Percentiles rank a stretch among this genome's conserved stretches.
These are phyloP conservation scores for Tricladium varicosporioides DNA, from an alignment of 2,329 filamentous ascomycete genomes.

Conservation along the genomic window DNA sequence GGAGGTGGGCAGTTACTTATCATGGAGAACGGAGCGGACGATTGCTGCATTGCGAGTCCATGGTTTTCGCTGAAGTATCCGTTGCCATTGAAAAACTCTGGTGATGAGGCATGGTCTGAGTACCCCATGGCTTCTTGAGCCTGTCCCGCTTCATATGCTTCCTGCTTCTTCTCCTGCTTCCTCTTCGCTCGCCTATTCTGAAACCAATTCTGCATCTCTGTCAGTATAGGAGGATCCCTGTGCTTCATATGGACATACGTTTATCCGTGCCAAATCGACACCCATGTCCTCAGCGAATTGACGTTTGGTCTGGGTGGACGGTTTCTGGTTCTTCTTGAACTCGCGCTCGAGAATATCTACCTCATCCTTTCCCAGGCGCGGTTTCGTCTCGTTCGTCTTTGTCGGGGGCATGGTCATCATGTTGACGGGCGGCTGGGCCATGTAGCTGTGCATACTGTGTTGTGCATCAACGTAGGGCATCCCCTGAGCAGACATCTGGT, in stretches of 20 bases:
- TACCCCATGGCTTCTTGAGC: conserved; percentile 26
- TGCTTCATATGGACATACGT: conserved; percentile 52
- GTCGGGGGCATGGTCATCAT: conserved; percentile 26
- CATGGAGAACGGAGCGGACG: conserved; percentile 16
- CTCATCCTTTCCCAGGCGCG: conserved; percentile 54
- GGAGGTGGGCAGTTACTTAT: conserved; percentile 22
- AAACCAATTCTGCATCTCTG: conserved; percentile 60
- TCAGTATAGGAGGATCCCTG: conserved; percentile 30
- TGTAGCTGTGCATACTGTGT: conserved; percentile 21
- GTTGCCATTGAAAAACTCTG: conserved; percentile 24
- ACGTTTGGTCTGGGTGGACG: conserved; percentile 60
- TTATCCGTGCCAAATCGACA: conserved; percentile 63
- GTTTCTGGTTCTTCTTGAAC: conserved; percentile 64
- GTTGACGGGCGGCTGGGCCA: conserved; percentile 33
- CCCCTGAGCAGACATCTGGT: conserved; percentile 16
- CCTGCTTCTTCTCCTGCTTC: conserved; percentile 56
- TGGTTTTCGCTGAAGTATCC: conserved; percentile 20
- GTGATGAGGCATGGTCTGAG: conserved; percentile 28
- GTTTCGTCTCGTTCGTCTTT: conserved; percentile 33
- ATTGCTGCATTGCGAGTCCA: conserved; percentile 15
- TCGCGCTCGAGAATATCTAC: conserved; percentile 58
- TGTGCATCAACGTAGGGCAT: conserved; percentile 19
- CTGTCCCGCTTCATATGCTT: conserved; percentile 47
- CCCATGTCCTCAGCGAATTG: conserved; percentile 59
- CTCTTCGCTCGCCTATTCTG: conserved; percentile 58